These are phyloP conservation scores for Carex cristatella DNA, from an alignment of 176 grass and related monocot species.

Conservation along the genomic window DNA sequence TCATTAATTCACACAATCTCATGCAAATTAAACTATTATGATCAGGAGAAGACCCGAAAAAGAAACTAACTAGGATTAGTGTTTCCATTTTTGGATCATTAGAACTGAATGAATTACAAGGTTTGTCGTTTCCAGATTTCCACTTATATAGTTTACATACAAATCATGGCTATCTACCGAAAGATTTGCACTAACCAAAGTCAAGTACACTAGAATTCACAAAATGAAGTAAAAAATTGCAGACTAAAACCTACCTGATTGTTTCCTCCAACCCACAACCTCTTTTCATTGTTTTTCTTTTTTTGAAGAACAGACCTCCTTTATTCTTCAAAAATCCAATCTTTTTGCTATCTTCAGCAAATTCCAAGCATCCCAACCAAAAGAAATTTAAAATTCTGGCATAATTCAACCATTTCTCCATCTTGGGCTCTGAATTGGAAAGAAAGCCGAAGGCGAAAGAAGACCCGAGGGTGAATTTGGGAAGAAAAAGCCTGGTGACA, in stretches of 20 bases:
- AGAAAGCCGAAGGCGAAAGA: slow-evolving; percentile 22
- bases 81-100: slow-evolving; percentile 14
- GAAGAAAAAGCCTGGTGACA: slow-evolving; percentile 21
- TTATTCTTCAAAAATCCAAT: slow-evolving; percentile 14
- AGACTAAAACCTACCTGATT: slow-evolving; percentile 22
- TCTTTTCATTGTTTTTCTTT: neutral
- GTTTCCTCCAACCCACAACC: neutral
- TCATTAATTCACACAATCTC: neutral
- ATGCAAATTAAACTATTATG: neutral
- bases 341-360: slow-evolving; percentile 19
- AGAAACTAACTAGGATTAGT: neutral
- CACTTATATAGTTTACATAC: slow-evolving; percentile 14
- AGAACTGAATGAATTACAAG: slow-evolving; percentile 16
- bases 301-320: neutral
- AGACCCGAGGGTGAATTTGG: slow-evolving; percentile 22
- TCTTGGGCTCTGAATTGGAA: slow-evolving; percentile 13
- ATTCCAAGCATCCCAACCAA: neutral
- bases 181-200: slow-evolving; percentile 23
- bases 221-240: slow-evolving; percentile 17
- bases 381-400: neutral
- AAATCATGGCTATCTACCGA: slow-evolving; percentile 27
- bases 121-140: neutral
- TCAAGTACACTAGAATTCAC: slow-evolving; percentile 25
- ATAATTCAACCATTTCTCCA: slow-evolving; percentile 27
- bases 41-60: neutral